Evolutionary conservation across 2,329 filamentous ascomycete genomes (phyloP), one percentile per base, ranked within the genome.

Genomic region (Penicillium sp.): DNA sequence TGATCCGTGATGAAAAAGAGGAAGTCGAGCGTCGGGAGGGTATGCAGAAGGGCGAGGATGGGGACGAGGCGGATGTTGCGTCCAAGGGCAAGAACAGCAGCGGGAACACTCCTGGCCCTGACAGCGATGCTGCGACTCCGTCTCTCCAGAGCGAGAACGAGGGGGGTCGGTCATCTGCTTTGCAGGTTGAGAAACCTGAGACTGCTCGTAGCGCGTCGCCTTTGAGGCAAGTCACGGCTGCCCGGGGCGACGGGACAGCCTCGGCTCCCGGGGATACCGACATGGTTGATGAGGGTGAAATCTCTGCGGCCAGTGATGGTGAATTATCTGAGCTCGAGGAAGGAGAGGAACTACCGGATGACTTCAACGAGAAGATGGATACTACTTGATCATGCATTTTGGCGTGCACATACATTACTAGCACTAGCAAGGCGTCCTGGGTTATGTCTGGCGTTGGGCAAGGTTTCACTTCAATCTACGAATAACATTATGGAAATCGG

Each of bases 1-100:
- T 95, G 67, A 95, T 97, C 64, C 84, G 90, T 53, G 91, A 95
- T 64, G 92, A 96, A 76, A 95, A 95, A 73, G 91, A 95, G 68
- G 90, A 95, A 71, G 88, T 93, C 0, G 90, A 95, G 71, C 78
- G 89, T 35, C 81, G 89, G 46, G 89, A 95, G 69, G 89, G 89
- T 27, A 89, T 89, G 56, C 84, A 83, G 40, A 84, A 79, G 53
- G 77, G 73, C 4, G 77, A 85, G 58, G 83, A 84, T 31, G 79
- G 74, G 4, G 77, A 78, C 52, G 77, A 78, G 12, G 79, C 69
- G 5, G 79, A 79, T 46, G 70, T 70, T 28, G 72, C 70, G 2
- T 79, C 75, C 1, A 72, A 71, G 31, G 79, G 76, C 16, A 73
- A 74, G 55, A 60, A 65, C 5, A 78, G 73, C 55, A 72, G 70